Percentiles rank a stretch among this genome's conserved stretches.
Evolutionary conservation across 106 monocot genomes (phyloP).

Genomic region (Agapanthus africanus): DNA sequence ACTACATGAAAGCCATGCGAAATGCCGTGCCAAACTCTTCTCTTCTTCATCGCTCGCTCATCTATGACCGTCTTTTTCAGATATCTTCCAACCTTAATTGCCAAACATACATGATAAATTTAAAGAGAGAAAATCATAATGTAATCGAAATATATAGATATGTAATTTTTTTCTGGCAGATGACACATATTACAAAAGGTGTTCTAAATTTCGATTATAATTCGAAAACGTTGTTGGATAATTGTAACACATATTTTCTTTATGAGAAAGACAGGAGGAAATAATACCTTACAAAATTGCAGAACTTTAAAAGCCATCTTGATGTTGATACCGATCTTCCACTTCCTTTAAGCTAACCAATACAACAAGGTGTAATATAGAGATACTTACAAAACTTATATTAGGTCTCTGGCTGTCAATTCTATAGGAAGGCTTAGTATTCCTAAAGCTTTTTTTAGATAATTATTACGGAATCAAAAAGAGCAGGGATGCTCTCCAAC

Average conservation of each 20-base stretch:
- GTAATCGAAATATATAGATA: neutral
- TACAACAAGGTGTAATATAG: neutral
- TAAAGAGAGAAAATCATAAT: neutral
- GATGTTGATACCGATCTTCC: neutral
- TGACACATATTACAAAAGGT: neutral
- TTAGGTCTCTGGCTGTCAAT: neutral
- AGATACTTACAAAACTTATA: neutral
- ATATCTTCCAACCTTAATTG: neutral
- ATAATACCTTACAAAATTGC: neutral
- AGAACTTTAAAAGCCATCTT: conserved; percentile 5
- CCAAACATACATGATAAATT: neutral
- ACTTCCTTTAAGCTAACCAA: neutral
- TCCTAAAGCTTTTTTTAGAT: conserved; percentile 1
- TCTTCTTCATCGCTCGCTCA: neutral
- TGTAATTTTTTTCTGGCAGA: neutral
- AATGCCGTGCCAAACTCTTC: conserved; percentile 7
- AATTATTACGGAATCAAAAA: neutral
- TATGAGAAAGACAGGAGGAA: neutral
- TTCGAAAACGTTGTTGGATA: neutral
- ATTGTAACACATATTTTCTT: neutral
- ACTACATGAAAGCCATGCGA: conserved; percentile 6
- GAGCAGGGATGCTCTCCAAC: neutral
- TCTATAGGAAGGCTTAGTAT: neutral
- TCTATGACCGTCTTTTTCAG: neutral
- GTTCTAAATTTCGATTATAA: neutral